A percentile compares a stretch with the other conserved stretches of the same genome.
phyloP scores from a whole-genome alignment of 768 basidiomycete genomes.

The Termitomyces sp. region DNA sequence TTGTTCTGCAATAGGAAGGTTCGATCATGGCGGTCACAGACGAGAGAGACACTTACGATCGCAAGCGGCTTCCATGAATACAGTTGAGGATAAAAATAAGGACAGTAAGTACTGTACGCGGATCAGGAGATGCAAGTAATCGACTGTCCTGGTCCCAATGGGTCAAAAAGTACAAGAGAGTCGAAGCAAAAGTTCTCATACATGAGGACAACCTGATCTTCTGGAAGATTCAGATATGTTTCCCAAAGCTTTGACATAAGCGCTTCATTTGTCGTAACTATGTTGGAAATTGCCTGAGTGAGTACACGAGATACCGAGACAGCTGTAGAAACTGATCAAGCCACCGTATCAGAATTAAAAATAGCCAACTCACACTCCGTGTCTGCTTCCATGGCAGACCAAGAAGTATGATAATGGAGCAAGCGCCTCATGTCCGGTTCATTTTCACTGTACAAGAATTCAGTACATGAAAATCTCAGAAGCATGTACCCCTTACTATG shows the following conservation, averaged over 20 bases:
- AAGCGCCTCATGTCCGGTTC: slow-evolving; percentile 70
- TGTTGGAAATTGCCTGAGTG: slow-evolving; percentile 79
- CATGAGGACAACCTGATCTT: slow-evolving; percentile 76
- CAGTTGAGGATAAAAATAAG: slow-evolving; percentile 76
- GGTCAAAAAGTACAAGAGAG: slow-evolving; percentile 15
- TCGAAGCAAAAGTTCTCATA: slow-evolving; percentile 33
- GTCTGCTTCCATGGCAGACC: slow-evolving; percentile 60
- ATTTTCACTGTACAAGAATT: slow-evolving; percentile 47
- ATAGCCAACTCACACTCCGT: slow-evolving; percentile 43
- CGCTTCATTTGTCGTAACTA: slow-evolving; percentile 70
- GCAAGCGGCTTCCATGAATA: slow-evolving; percentile 50
- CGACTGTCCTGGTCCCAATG: slow-evolving; percentile 39
- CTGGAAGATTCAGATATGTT: slow-evolving; percentile 62
- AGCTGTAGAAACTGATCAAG: slow-evolving; percentile 38
- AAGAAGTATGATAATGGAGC: slow-evolving; percentile 75
- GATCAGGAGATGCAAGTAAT: slow-evolving; percentile 63
- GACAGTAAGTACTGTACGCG: slow-evolving; percentile 55
- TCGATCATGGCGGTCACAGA: slow-evolving; percentile 10
- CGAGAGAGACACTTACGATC: slow-evolving; percentile 47
- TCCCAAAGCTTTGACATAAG: slow-evolving; percentile 62
- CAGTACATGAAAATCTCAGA: slow-evolving; percentile 1
- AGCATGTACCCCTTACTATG: slow-evolving; percentile 56
- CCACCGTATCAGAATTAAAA: slow-evolving; percentile 1
- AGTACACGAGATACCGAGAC: slow-evolving; percentile 62
- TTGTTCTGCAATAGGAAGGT: slow-evolving; percentile 36